Evolutionary conservation across 2,329 filamentous ascomycete genomes (phyloP).

Genomic region (Fusarium sp.): DNA sequence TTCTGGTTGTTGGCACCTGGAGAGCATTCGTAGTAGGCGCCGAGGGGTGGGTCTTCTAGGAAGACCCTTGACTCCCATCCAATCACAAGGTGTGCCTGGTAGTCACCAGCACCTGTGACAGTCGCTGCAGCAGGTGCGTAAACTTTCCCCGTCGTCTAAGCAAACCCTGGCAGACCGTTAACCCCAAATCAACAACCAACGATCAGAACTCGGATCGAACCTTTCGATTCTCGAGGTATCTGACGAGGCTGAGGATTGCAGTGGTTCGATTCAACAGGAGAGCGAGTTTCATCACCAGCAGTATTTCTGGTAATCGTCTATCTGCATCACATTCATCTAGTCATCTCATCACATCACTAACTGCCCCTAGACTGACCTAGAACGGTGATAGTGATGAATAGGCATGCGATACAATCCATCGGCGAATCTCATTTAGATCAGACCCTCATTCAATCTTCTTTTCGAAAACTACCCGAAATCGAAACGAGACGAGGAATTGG

Average conservation of each 20-base stretch:
- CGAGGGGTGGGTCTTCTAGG: slow-evolving; percentile 17
- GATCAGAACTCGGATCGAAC: slow-evolving; percentile 35
- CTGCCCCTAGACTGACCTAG: slow-evolving; percentile 4
- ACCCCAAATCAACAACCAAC: slow-evolving; percentile 21
- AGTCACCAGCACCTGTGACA: slow-evolving; percentile 40
- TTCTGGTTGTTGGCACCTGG: background rate
- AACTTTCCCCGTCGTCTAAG: slow-evolving; percentile 20
- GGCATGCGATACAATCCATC: slow-evolving; percentile 8
- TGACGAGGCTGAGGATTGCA: slow-evolving; percentile 40
- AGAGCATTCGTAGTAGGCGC: slow-evolving; percentile 28
- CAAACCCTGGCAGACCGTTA: slow-evolving; percentile 20
- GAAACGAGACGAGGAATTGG: slow-evolving; percentile 18
- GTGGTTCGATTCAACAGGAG: slow-evolving; percentile 41
- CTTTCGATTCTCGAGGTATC: slow-evolving; percentile 44
- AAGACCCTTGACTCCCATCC: slow-evolving; percentile 16
- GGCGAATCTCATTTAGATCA: background rate
- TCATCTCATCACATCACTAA: slow-evolving; percentile 39
- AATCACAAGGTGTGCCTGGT: slow-evolving; percentile 16
- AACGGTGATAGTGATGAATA: slow-evolving; percentile 1
- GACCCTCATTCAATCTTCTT: slow-evolving; percentile 2
- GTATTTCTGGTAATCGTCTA: background rate
- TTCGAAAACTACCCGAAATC: slow-evolving; percentile 4
- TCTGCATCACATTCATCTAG: slow-evolving; percentile 29
- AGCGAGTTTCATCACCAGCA: slow-evolving; percentile 23
- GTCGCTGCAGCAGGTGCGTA: slow-evolving; percentile 40